Percentiles rank a stretch among this genome's conserved stretches.
Evolutionary conservation across 768 basidiomycete genomes (phyloP).

Genomic region (Rubroboletus pulcherrimus): DNA sequence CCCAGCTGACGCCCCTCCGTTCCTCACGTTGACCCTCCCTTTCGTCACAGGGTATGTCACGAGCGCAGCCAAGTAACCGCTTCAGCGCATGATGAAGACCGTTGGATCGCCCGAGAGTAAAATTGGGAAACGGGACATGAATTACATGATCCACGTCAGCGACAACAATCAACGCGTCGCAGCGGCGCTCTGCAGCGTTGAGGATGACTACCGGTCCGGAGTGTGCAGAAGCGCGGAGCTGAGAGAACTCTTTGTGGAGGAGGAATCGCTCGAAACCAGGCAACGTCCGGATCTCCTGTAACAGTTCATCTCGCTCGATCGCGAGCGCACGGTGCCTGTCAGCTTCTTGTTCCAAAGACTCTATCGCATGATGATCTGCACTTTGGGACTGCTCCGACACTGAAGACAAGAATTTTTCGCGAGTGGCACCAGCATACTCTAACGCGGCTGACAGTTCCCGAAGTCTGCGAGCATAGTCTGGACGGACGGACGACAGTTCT

Average conservation of each 20-base stretch:
- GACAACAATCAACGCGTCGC: background rate
- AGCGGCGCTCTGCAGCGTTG: background rate
- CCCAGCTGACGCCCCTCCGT: background rate
- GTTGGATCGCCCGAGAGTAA: background rate
- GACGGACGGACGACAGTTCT: background rate
- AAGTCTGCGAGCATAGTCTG: slow-evolving; percentile 4
- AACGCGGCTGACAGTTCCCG: background rate
- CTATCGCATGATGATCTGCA: background rate
- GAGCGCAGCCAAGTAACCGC: background rate
- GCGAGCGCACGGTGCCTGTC: background rate
- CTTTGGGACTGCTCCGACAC: background rate
- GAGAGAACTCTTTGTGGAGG: background rate
- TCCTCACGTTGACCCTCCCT: background rate
- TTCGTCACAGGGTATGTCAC: background rate
- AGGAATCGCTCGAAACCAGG: background rate
- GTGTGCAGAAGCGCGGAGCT: background rate
- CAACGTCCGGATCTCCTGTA: background rate
- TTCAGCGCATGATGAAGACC: background rate
- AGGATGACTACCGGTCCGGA: background rate
- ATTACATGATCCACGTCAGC: background rate
- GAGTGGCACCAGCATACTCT: background rate
- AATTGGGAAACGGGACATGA: background rate
- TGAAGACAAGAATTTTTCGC: background rate
- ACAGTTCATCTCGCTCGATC: background rate
- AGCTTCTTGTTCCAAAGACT: background rate